Evolutionary conservation across 176 grass and related monocot genomes (phyloP), one percentile per base, ranked within the genome.

Genomic region (Aegilops bicornis): DNA sequence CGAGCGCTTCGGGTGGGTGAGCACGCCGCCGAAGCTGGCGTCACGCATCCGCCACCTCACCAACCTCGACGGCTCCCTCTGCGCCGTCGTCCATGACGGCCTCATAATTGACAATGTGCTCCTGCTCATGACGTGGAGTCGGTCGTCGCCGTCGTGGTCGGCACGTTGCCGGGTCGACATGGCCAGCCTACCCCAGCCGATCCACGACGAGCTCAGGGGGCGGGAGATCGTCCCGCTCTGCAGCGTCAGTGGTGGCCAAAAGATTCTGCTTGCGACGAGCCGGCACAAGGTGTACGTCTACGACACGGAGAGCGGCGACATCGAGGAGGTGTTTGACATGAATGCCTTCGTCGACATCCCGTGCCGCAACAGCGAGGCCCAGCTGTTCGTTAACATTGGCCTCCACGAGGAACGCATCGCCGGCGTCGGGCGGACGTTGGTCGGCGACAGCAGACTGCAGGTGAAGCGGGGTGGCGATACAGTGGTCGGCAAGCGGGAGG

Each of bases 1-100:
- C 8, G 85, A 81, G 56, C 67, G 47, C 56, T 87, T 87, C 77
- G 39, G 67, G 56, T 48, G 66, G 85, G 77, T 87, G 29, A 6
- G 6, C 2, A 52, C 32, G 78, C 85, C 85, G 10, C 29, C 30
- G 31, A 8, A 0, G 15, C 74, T 78, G 78, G 56, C 13, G 5
- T 1, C 19, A 0, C 19, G 27, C 67, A 48, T 86, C 66, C 40
- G 67, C 9, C 56, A 72, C 36, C 77, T 80, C 67, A 19, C 67
- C 13, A 8, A 50, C 5, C 72, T 85, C 60, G 83, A 85, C 10
- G 72, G 72, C 11, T 50, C 60, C 42, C 60, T 85, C 11, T 85
- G 83, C 60, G 60, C 40, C 60, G 20, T 66, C 59, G 60, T 66
- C 73, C 73, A 85, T 10, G 6, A 37, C 83, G 30, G 17, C n/a